Percentiles rank a stretch among this genome's conserved stretches.
These are phyloP conservation scores for Plasmodium cynomolgi DNA, from an alignment of 169 alveolate species.

Conservation along the genomic window DNA sequence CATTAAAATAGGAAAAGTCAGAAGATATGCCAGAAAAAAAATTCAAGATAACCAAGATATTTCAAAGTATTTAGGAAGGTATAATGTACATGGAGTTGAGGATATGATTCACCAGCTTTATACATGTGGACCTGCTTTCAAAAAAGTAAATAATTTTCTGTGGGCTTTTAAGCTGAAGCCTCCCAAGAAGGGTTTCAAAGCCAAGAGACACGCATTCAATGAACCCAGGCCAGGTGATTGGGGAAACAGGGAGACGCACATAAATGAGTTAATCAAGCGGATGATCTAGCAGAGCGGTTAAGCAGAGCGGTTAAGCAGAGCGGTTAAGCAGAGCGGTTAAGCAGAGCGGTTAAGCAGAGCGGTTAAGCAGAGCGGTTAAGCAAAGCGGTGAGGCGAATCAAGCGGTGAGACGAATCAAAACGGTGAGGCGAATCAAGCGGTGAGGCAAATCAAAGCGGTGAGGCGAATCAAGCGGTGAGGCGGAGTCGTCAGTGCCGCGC, in stretches of 20 bases:
- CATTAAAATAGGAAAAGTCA: constrained; percentile 90
- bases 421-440: too few species aligned
- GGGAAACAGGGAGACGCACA: constrained; percentile 90
- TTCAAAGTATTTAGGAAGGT: constrained; percentile 80
- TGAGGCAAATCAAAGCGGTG: too few species aligned
- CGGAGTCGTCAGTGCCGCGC: background rate
- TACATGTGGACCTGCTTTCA: constrained; percentile 99
- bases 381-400: too few species aligned
- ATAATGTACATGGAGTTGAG: constrained; percentile 94
- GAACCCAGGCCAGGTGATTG: constrained; percentile 97
- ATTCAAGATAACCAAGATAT: constrained; percentile 80
- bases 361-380: too few species aligned
- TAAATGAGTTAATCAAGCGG: constrained; percentile 85
- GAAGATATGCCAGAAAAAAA: constrained; percentile 83
- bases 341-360: too few species aligned
- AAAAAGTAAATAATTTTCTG: constrained; percentile 97
- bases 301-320: too few species aligned
- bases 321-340: too few species aligned
- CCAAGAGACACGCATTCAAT: constrained; percentile 97
- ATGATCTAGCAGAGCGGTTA: too few species aligned
- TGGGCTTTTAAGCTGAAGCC: constrained; percentile 99
- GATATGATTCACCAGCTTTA: constrained; percentile 98
- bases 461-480: too few species aligned
- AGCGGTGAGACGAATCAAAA: too few species aligned
- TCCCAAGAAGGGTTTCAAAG: constrained; percentile 98